phyloP scores from a whole-genome alignment of 2,329 filamentous ascomycete species.

The Fusarium neocosmosporiellum region DNA sequence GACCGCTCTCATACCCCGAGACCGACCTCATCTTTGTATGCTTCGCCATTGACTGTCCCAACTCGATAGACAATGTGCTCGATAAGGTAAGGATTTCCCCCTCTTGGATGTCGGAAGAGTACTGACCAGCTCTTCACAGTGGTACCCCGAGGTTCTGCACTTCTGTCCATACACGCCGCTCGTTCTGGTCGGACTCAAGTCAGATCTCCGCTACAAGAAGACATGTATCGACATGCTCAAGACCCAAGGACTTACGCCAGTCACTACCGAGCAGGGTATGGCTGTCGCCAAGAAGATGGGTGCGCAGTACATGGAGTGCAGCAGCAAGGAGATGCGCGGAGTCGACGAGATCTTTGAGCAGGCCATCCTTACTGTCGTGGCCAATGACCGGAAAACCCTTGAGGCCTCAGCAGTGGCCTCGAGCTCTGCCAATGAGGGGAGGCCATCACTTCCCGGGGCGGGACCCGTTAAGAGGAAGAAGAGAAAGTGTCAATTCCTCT shows the following conservation, averaged over 20 bases:
- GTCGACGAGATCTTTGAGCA: conserved; percentile 97
- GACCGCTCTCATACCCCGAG: conserved; percentile 96
- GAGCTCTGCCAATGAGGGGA: conserved; percentile 52
- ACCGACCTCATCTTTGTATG: conserved; percentile 98
- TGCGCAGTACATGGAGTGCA: conserved; percentile 97
- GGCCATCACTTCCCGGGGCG: conserved; percentile 55
- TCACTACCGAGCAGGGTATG: conserved; percentile 90
- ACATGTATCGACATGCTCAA: conserved; percentile 99
- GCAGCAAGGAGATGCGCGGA: conserved; percentile 95
- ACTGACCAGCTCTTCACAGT: conserved; percentile 64
- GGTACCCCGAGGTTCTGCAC: conserved; percentile 98
- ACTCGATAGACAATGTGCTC: conserved; percentile 97
- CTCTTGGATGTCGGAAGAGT: neutral
- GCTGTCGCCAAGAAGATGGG: conserved; percentile 93
- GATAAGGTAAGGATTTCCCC: conserved; percentile 79
- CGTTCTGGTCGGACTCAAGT: conserved; percentile 95
- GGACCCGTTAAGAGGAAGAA: conserved; percentile 79
- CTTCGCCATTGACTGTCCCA: conserved; percentile 98
- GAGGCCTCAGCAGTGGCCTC: conserved; percentile 59
- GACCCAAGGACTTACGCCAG: conserved; percentile 94
- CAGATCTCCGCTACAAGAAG: conserved; percentile 93
- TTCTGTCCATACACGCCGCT: conserved; percentile 98
- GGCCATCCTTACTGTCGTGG: conserved; percentile 90
- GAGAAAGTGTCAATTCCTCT: conserved; percentile 84
- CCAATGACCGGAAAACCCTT: conserved; percentile 77